A percentile compares a stretch with the other conserved stretches of the same genome.
phyloP scores from a whole-genome alignment of 345 rosid genomes.

The Leavenworthia alabamica region DNA sequence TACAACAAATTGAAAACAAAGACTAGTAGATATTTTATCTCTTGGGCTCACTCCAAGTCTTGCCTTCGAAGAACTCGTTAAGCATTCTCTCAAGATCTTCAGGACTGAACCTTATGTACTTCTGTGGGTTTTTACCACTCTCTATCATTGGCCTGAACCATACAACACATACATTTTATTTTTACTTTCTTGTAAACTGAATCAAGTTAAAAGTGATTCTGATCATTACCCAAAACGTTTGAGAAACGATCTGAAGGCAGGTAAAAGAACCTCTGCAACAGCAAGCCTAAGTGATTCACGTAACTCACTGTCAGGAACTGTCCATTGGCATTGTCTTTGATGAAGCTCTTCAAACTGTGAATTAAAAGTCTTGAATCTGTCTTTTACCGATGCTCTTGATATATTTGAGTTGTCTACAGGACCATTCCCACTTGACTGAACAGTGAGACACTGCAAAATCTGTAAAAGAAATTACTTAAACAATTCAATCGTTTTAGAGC shows the following conservation, averaged over 20 bases:
- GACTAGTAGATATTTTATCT: slow-evolving; percentile 32
- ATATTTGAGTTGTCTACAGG: slow-evolving; percentile 36
- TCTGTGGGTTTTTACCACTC: slow-evolving; percentile 70
- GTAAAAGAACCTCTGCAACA: slow-evolving; percentile 94
- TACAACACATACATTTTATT: not conserved
- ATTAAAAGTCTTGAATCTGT: slow-evolving; percentile 85
- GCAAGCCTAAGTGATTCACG: slow-evolving; percentile 91
- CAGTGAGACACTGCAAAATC: slow-evolving; percentile 89
- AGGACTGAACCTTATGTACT: slow-evolving; percentile 69
- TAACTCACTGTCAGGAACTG: slow-evolving; percentile 90
- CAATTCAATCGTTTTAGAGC: not conserved
- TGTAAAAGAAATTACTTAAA: slow-evolving; percentile 26
- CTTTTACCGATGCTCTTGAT: slow-evolving; percentile 77
- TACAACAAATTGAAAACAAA: slow-evolving; percentile 6
- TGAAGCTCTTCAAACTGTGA: slow-evolving; percentile 85
- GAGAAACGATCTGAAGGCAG: slow-evolving; percentile 85
- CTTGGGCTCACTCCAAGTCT: slow-evolving; percentile 76
- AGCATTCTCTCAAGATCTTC: slow-evolving; percentile 89
- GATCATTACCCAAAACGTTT: slow-evolving; percentile 69
- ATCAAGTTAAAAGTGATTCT: not conserved
- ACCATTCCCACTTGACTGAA: slow-evolving; percentile 45
- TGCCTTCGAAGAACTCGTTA: slow-evolving; percentile 87
- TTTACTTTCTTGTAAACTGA: not conserved
- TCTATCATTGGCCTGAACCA: slow-evolving; percentile 73
- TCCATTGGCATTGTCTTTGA: slow-evolving; percentile 94